Percentiles rank a stretch among this genome's conserved stretches.
phyloP scores from a whole-genome alignment of 1,284 basidiomycete species.

The Takashimella tepidaria region DNA sequence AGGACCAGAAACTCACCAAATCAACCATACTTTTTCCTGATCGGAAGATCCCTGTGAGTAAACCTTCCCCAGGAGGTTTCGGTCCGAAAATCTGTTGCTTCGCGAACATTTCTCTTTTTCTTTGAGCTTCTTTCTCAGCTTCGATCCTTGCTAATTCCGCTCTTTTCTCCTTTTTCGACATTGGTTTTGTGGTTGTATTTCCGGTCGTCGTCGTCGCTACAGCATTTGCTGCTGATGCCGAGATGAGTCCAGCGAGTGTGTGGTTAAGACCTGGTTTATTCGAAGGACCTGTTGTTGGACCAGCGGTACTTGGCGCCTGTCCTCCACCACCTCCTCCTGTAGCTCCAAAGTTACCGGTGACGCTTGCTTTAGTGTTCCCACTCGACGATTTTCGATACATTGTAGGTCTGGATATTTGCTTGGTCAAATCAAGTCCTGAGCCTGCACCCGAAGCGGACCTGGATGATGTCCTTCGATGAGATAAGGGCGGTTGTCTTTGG shows the following conservation, averaged over 20 bases:
- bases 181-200: too few species aligned
- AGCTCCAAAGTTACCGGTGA: background rate
- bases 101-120: conserved; percentile 44
- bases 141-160: conserved; percentile 35
- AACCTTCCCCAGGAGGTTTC: conserved; percentile 14
- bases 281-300: too few species aligned
- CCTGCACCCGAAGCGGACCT: conserved; percentile 1
- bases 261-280: too few species aligned
- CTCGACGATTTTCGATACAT: background rate
- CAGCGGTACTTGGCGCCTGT: conserved; percentile 1
- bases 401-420: background rate
- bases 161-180: conserved; percentile 34
- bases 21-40: conserved; percentile 44
- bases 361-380: background rate
- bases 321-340: background rate
- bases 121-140: conserved; percentile 36
- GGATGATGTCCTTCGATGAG: conserved; percentile 5
- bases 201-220: too few species aligned
- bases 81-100: conserved; percentile 38
- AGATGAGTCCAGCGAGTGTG: too few species aligned
- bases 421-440: background rate
- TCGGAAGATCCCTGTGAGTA: conserved; percentile 38
- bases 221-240: too few species aligned
- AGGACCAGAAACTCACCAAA: conserved; percentile 21
- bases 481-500: background rate